Evolutionary conservation across 306 rosid genomes (phyloP), one percentile per base, ranked within the genome.

Genomic region (Cicer yamashitae): DNA sequence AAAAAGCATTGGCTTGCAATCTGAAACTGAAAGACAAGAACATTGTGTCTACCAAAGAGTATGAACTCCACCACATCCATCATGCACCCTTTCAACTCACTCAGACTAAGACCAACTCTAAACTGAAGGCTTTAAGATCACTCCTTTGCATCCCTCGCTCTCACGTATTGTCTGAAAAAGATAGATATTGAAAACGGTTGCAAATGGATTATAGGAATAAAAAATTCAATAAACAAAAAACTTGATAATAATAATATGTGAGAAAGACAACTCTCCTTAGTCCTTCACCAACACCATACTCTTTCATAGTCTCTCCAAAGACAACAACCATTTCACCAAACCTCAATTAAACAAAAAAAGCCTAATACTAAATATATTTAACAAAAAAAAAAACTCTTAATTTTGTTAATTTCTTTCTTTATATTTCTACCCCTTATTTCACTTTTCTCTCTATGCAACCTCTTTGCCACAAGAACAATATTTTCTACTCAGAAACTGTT

Each of bases 241-340:
- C 68, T 66, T 40, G 61, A 45, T 61, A 40, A 70, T 61, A 40
- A 70, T 30, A 30, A 30, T 3, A 30, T 54, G 51, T 81, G 91
- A 90, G 87, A 73, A 84, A 56, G 87, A 91, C 90, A 76, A 87
- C 68, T 61, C 81, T 84, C 89, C 77, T 68, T 77, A 87, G 87
- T 84, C 88, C 77, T 71, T 77, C 88, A 88, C 88, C 91, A 60
- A 79, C 74, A 82, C 48, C 41, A 48, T 12, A 0, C 71, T 61
- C 67, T 20, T 1, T 74, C 62, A 38, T 74, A 57, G 44, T 74
- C 81, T 85, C 88, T 89, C 84, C 81, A 57, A 64, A 81, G 92
- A 93, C 79, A 87, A 83, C 51, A 69, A 69, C 85, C 91, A 77
- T 89, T 76, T 83, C 96, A 94, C 93, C 96, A 63, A 89, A 90